These are phyloP conservation scores for Cochlearia excelsa DNA, from an alignment of 345 rosid species.

Conservation along the genomic window DNA sequence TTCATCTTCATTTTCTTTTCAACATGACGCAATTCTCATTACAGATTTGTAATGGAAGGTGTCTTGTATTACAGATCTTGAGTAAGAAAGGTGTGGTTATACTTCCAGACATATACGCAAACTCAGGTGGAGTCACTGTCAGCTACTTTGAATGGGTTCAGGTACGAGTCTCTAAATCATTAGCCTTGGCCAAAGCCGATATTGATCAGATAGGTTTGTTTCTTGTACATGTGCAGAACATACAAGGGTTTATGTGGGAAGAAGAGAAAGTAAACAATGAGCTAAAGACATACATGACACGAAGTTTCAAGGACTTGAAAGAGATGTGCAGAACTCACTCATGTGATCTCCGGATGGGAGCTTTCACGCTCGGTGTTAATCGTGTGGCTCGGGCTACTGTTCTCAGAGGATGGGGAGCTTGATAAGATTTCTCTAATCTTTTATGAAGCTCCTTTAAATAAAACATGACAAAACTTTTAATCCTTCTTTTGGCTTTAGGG, in stretches of 20 bases:
- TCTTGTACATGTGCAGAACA: neutral
- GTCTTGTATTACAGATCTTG: neutral
- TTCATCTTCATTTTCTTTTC: too few relatives aligned
- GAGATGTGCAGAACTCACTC: neutral
- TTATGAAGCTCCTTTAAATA: too few relatives aligned
- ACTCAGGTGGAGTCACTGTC: neutral
- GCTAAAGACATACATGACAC: neutral
- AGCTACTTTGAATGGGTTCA: neutral
- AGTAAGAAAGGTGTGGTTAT: constrained; percentile 1
- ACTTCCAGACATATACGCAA: neutral
- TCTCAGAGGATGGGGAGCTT: neutral
- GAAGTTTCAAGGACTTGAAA: neutral
- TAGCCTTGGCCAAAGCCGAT: neutral
- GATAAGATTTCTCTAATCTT: neutral
- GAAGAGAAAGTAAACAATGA: neutral
- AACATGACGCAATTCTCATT: too few relatives aligned
- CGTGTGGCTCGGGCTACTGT: neutral
- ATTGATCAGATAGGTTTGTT: neutral
- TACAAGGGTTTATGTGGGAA: neutral
- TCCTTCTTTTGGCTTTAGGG: neutral
- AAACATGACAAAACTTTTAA: neutral
- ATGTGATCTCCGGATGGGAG: neutral
- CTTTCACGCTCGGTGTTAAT: neutral
- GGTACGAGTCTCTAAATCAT: neutral
- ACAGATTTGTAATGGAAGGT: neutral